phyloP scores from a whole-genome alignment of 108 stramenopile genomes.

The Seminavis robusta region DNA sequence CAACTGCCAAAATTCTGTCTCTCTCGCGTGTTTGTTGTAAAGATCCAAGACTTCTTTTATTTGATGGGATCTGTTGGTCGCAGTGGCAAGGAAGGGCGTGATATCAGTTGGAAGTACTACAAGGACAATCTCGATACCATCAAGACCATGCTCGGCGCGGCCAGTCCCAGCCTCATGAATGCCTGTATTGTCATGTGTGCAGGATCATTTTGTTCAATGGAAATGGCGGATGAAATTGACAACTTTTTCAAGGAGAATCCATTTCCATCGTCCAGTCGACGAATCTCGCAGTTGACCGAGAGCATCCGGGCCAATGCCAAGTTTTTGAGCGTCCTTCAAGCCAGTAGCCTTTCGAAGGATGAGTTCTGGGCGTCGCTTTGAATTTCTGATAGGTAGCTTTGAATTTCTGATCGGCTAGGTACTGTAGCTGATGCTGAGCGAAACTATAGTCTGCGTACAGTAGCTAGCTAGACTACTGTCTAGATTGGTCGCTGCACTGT shows the following conservation, averaged over 20 bases:
- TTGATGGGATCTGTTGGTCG: conserved; percentile 79
- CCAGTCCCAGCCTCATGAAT: conserved; percentile 86
- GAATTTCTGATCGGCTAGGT: too few relatives aligned
- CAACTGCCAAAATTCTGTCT: too few relatives aligned
- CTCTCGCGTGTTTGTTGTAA: too few relatives aligned
- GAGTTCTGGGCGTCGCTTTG: conserved; percentile 52
- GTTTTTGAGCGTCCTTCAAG: conserved; percentile 55
- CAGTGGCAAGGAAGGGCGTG: conserved; percentile 71
- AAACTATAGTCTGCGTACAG: too few relatives aligned
- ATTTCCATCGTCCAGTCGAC: conserved; percentile 72
- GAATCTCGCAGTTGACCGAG: conserved; percentile 85
- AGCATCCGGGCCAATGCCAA: conserved; percentile 77
- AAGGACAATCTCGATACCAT: conserved; percentile 79
- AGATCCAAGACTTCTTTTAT: conserved; percentile 98
- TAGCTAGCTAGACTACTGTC: too few relatives aligned
- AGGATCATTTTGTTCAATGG: conserved; percentile 72
- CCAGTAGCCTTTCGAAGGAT: conserved; percentile 52
- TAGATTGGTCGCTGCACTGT: too few relatives aligned
- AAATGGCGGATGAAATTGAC: conserved; percentile 91
- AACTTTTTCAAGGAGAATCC: conserved; percentile 81
- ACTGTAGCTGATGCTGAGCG: too few relatives aligned
- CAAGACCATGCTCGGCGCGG: conserved; percentile 82
- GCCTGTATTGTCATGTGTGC: conserved; percentile 83
- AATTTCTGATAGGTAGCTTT: too few relatives aligned
- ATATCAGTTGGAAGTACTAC: conserved; percentile 89